Conservation (phyloP, 768 basidiomycete species). For the Tylopilus plumbeoviolaceoides region DNA sequence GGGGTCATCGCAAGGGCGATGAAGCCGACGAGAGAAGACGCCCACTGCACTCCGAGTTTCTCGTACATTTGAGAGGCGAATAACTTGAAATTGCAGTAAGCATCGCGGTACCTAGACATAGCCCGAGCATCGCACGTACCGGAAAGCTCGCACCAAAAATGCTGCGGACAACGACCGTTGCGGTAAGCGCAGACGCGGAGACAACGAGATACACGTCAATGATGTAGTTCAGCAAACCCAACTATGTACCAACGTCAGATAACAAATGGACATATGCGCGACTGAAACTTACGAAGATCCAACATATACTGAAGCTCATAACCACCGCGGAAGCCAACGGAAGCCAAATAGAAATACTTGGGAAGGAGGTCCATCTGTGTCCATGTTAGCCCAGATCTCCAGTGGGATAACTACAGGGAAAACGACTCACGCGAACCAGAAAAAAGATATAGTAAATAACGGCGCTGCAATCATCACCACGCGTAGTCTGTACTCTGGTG, state of each 20-base stretch:
- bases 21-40: constrained; percentile 53
- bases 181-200: constrained; percentile 55
- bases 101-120: background rate
- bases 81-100: constrained; percentile 26
- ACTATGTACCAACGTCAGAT: constrained; percentile 28
- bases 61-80: constrained; percentile 56
- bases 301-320: constrained; percentile 51
- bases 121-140: constrained; percentile 1
- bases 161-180: constrained; percentile 50
- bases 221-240: constrained; percentile 55
- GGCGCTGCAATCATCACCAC: constrained; percentile 49
- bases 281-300: constrained; percentile 47
- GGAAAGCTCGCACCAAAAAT: constrained; percentile 52
- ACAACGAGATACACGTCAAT: constrained; percentile 55
- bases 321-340: constrained; percentile 48
- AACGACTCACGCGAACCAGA: constrained; percentile 55
- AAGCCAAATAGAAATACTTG: constrained; percentile 47
- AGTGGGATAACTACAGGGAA: background rate
- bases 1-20: constrained; percentile 50
- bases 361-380: constrained; percentile 54
- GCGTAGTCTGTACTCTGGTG: constrained; percentile 56
- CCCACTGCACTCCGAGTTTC: constrained; percentile 50
- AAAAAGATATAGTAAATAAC: constrained; percentile 49
- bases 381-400: background rate
- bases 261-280: background rate